Conservation (phyloP, 2,329 filamentous ascomycete genomes). For the Fusarium protoensiforme region DNA sequence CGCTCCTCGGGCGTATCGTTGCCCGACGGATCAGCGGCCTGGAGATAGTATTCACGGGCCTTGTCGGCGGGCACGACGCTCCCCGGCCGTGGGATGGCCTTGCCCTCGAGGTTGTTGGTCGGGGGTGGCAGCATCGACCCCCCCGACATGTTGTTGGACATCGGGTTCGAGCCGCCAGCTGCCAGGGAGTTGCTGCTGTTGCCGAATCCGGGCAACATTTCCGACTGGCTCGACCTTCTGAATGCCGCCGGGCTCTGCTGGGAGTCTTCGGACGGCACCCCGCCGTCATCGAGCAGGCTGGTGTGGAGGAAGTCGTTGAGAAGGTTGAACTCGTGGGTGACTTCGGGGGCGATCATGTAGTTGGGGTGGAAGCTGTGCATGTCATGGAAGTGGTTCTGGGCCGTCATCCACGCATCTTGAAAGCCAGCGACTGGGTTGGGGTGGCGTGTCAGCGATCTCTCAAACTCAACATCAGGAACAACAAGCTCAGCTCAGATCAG, state of each 20-base stretch:
- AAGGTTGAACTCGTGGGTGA: slow-evolving; percentile 95
- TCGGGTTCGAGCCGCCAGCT: slow-evolving; percentile 34
- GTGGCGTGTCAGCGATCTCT: slow-evolving; percentile 42
- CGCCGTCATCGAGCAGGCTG: slow-evolving; percentile 86
- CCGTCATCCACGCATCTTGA: slow-evolving; percentile 82
- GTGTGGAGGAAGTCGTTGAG: slow-evolving; percentile 97
- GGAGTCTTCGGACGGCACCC: slow-evolving; percentile 73
- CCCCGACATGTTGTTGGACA: slow-evolving; percentile 39
- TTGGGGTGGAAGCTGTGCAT: slow-evolving; percentile 94
- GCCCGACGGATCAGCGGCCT: slow-evolving; percentile 93
- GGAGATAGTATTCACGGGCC: slow-evolving; percentile 94
- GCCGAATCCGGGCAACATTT: slow-evolving; percentile 62
- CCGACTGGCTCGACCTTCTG: slow-evolving; percentile 55
- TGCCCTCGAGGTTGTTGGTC: slow-evolving; percentile 56
- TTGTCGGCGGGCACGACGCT: slow-evolving; percentile 74
- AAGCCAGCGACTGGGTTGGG: slow-evolving; percentile 75
- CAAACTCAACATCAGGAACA: slow-evolving; percentile 28
- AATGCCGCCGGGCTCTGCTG: slow-evolving; percentile 59
- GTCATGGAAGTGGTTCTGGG: slow-evolving; percentile 82
- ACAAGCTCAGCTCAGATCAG: slow-evolving; percentile 2
- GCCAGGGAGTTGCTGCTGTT: slow-evolving; percentile 51
- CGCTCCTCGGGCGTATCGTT: slow-evolving; percentile 88
- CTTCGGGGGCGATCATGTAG: slow-evolving; percentile 93
- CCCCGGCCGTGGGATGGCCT: slow-evolving; percentile 69
- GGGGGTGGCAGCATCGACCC: slow-evolving; percentile 62